Percentiles rank a stretch among this genome's conserved stretches.
Evolutionary conservation across 108 stramenopile genomes (phyloP).

Genomic region (Schizochytrium sp.): DNA sequence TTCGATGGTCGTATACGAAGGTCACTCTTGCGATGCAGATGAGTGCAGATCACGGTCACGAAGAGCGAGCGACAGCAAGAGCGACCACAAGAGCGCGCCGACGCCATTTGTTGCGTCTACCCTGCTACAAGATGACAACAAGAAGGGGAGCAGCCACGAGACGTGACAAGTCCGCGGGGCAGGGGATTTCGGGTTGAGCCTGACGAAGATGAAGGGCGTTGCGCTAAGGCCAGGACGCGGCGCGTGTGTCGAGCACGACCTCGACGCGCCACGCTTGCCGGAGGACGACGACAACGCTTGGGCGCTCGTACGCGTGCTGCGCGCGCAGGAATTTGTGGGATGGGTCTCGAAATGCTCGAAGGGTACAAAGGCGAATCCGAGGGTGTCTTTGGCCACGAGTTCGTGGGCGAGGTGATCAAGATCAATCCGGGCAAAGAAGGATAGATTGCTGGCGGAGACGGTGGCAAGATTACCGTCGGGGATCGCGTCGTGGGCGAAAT

Average conservation of each 20-base stretch:
- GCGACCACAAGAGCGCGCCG: too few species aligned
- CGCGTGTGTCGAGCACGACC: neutral
- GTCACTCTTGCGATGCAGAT: too few species aligned
- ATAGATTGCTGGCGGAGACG: neutral
- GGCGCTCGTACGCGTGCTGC: slow-evolving; percentile 42
- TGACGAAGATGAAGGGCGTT: neutral
- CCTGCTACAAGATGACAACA: too few species aligned
- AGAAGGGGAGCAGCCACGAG: too few species aligned
- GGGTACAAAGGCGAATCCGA: slow-evolving; percentile 64
- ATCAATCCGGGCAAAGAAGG: neutral
- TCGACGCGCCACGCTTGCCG: neutral
- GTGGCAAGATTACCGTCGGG: neutral
- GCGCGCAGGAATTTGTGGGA: slow-evolving; percentile 69
- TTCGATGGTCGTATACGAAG: too few species aligned
- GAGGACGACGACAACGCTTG: neutral
- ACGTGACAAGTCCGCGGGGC: too few species aligned
- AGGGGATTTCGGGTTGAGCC: too few species aligned
- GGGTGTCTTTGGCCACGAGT: slow-evolving; percentile 49
- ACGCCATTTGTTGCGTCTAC: too few species aligned
- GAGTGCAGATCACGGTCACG: too few species aligned
- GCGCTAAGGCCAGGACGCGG: neutral
- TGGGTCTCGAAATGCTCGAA: slow-evolving; percentile 64
- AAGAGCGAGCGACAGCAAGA: too few species aligned
- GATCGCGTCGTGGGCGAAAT: slow-evolving; percentile 5
- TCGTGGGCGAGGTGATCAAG: neutral